Conservation (phyloP, 2,329 filamentous ascomycete genomes). For the Verticillium dahliae region DNA sequence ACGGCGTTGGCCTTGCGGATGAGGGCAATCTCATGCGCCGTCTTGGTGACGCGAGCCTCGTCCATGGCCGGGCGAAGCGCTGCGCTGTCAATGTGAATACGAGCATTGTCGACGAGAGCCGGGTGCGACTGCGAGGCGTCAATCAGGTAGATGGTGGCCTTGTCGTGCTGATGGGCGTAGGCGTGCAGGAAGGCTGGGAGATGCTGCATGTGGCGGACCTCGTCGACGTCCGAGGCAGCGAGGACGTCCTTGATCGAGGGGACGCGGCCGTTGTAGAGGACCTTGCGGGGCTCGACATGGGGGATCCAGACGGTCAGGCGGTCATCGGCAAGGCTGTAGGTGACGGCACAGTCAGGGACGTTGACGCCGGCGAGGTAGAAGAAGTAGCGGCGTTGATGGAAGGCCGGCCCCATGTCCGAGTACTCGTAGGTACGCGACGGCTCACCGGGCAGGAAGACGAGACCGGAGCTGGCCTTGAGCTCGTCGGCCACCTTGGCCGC, state of each 20-base stretch:
- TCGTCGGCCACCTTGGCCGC: conserved; percentile 49
- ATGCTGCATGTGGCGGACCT: conserved; percentile 51
- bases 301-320: conserved; percentile 68
- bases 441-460: conserved; percentile 51
- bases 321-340: conserved; percentile 53
- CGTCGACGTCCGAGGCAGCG: conserved; percentile 61
- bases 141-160: conserved; percentile 36
- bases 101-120: conserved; percentile 16
- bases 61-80: conserved; percentile 68
- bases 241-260: conserved; percentile 56
- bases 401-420: conserved; percentile 49
- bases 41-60: conserved; percentile 73
- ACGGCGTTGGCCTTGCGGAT: conserved; percentile 77
- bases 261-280: conserved; percentile 58
- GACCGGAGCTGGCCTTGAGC: conserved; percentile 39
- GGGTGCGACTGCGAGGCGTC: conserved; percentile 35
- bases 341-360: conserved; percentile 47
- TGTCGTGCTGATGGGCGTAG: conserved; percentile 31
- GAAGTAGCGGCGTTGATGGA: conserved; percentile 55
- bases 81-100: conserved; percentile 35
- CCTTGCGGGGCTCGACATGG: conserved; percentile 52
- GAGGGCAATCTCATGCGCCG: conserved; percentile 75
- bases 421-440: conserved; percentile 46
- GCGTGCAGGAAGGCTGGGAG: conserved; percentile 43
- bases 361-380: conserved; percentile 51